Percentiles rank a stretch among this genome's conserved stretches.
Evolutionary conservation across 1,284 basidiomycete species (phyloP).

Genomic region (Boletellus deceptivus): DNA sequence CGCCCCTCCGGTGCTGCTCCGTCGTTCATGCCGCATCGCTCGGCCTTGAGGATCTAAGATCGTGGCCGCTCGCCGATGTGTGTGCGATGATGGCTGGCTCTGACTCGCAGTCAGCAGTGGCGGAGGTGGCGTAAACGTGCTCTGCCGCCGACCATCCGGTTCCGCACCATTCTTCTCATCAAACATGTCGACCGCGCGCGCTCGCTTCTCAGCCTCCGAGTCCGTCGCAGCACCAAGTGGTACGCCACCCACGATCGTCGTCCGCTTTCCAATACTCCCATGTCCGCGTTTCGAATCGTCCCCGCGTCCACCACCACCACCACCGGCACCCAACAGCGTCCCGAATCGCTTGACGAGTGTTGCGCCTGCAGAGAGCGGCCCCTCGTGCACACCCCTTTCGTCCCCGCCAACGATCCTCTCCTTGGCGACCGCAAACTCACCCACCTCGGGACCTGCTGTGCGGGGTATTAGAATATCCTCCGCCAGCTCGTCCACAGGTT

Average conservation of each 20-base stretch:
- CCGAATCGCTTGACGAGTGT: slow-evolving; percentile 76
- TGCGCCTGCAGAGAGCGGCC: slow-evolving; percentile 52
- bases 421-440: slow-evolving; percentile 44
- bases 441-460: slow-evolving; percentile 59
- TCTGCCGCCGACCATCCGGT: slow-evolving; percentile 26
- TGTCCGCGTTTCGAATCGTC: slow-evolving; percentile 42
- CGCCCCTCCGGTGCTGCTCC: slow-evolving; percentile 71
- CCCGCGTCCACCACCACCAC: slow-evolving; percentile 20
- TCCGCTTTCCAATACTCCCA: slow-evolving; percentile 42
- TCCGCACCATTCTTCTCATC: slow-evolving; percentile 14
- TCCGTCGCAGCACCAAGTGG: slow-evolving; percentile 44
- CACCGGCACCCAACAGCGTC: slow-evolving; percentile 52
- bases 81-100: slow-evolving; percentile 54
- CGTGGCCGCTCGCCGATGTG: slow-evolving; percentile 70
- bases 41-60: slow-evolving; percentile 65
- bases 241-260: slow-evolving; percentile 48
- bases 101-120: slow-evolving; percentile 43
- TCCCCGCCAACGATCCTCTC: slow-evolving; percentile 35
- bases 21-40: slow-evolving; percentile 63
- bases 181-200: slow-evolving; percentile 16
- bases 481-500: slow-evolving; percentile 41
- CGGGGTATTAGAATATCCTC: slow-evolving; percentile 42
- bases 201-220: slow-evolving; percentile 25
- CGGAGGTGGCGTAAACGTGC: slow-evolving; percentile 34
- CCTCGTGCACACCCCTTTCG: slow-evolving; percentile 25